A percentile compares a stretch with the other conserved stretches of the same genome.
Conservation (phyloP, 257 asterid species). For the Solanum rostratum region DNA sequence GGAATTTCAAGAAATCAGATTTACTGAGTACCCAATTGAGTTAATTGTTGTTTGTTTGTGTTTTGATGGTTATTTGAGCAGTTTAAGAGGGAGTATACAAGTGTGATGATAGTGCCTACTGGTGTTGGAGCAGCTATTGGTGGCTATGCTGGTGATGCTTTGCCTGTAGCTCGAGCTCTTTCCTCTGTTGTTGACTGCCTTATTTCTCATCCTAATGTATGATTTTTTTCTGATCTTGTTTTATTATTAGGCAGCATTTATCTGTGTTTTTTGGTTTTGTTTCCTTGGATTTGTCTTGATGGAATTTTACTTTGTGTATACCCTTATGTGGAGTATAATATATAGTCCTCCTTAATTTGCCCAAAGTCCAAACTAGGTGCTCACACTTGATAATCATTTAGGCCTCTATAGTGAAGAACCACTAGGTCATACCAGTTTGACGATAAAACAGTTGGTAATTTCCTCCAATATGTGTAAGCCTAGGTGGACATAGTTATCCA, state of each 20-base stretch:
- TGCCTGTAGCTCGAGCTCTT: slow-evolving; percentile 84
- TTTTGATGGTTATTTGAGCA: slow-evolving; percentile 6
- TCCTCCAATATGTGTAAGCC: neutral
- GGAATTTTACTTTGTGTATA: neutral
- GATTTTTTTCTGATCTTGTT: neutral
- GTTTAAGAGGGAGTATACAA: slow-evolving; percentile 71
- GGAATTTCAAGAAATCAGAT: neutral
- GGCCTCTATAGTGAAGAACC: neutral
- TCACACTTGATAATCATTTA: neutral
- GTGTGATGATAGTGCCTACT: slow-evolving; percentile 92
- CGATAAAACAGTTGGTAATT: neutral
- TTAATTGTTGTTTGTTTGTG: neutral
- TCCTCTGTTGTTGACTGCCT: slow-evolving; percentile 85
- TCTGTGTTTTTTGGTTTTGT: too few relatives aligned
- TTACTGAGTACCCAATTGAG: neutral
- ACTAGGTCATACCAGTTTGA: neutral
- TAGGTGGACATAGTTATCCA: neutral
- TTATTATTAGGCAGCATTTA: neutral
- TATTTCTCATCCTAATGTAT: slow-evolving; percentile 88
- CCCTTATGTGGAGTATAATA: too few relatives aligned
- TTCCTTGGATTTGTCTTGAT: neutral
- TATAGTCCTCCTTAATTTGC: too few relatives aligned
- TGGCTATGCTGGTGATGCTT: slow-evolving; percentile 93
- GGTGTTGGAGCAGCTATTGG: slow-evolving; percentile 94
- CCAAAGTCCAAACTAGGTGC: neutral